These are phyloP conservation scores for Podospora pseudocomata DNA, from an alignment of 495 filamentous ascomycete genomes.

Conservation along the genomic window DNA sequence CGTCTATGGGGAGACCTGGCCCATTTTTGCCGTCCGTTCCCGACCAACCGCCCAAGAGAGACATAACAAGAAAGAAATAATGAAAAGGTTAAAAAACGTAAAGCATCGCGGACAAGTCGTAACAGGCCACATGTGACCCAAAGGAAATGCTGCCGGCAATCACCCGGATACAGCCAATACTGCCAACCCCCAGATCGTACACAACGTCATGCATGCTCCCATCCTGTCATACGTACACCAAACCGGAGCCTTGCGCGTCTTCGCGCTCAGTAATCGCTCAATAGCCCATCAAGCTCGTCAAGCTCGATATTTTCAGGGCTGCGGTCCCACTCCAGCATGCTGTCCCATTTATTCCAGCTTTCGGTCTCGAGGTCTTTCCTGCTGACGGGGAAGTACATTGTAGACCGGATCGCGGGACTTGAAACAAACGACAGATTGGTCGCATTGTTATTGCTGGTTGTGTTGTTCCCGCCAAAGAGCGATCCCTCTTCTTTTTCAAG, in stretches of 20 bases:
- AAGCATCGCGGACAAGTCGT: constrained; percentile 1
- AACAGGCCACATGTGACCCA: constrained; percentile 3
- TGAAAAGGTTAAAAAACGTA: neutral
- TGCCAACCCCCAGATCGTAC: neutral
- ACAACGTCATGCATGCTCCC: constrained; percentile 1
- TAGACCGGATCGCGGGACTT: constrained; percentile 42
- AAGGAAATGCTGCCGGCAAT: neutral
- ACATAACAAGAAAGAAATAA: constrained; percentile 1
- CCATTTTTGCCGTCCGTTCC: constrained; percentile 11
- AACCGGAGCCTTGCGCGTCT: constrained; percentile 17
- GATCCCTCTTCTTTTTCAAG: constrained; percentile 48
- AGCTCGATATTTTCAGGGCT: constrained; percentile 88
- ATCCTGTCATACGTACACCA: neutral
- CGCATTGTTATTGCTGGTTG: constrained; percentile 23
- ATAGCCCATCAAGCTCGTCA: constrained; percentile 86
- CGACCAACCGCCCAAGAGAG: constrained; percentile 8
- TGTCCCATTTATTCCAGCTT: constrained; percentile 49
- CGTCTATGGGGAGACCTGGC: constrained; percentile 27
- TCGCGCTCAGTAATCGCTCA: constrained; percentile 57
- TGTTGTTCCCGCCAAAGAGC: constrained; percentile 47
- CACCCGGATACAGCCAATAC: neutral
- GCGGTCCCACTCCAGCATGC: constrained; percentile 60
- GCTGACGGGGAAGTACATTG: constrained; percentile 43
- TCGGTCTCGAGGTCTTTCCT: constrained; percentile 52
- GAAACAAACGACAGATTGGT: constrained; percentile 37